Base-by-base conservation (phyloP, 371 early-diverging fungal species). In the Mucor lusitanicus region DNA sequence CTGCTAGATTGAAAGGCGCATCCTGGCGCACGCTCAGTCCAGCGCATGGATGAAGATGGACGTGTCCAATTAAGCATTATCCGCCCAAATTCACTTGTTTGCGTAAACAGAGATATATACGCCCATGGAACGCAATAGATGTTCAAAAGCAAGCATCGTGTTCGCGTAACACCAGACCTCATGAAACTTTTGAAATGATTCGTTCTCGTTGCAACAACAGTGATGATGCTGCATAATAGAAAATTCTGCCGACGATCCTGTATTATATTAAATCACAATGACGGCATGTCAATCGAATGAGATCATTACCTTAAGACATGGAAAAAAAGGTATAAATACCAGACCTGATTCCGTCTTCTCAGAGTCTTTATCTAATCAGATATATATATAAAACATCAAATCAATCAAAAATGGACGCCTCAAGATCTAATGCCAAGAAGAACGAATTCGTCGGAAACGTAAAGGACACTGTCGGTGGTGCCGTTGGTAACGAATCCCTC, bases 361-460 rank as follows among this genome's bases (percentile, higher is more conserved):
- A 19, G n/a, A 7, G 9, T 21, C n/a, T 9, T 19, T 11, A 46
- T 46, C 21, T 19, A 8, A 46, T 46, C 21, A 46, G 27, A 53
- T 53, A 27, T 9, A 53, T 5, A 25, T 53, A 2, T 23, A 23
- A 3, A 50, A 50, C 8, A 33, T 25, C 3, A 50, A 53, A 13
- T 3, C 23, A 53, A 23, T 50, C 23, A 13, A 53, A 53, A 25
- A 53, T 53, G 53, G 27, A 53, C 53, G 53, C 69, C 37, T 70
- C 71, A 55, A 71, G 64, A 62, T 63, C 75, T 21, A 44, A 65
- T 33, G 75, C 69, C 11, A 75, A 72, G 17, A 39, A 64, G 5
- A 76, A 85, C 53, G 70, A 78, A 57, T 25, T 70, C 62, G 58
- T 73, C 25, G 85, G 85, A n/a, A 69, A 74, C 15, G 69, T 65